Conservation (phyloP, 225 moss, liverwort and hornwort genomes). For the Sphagnum tenellum region DNA sequence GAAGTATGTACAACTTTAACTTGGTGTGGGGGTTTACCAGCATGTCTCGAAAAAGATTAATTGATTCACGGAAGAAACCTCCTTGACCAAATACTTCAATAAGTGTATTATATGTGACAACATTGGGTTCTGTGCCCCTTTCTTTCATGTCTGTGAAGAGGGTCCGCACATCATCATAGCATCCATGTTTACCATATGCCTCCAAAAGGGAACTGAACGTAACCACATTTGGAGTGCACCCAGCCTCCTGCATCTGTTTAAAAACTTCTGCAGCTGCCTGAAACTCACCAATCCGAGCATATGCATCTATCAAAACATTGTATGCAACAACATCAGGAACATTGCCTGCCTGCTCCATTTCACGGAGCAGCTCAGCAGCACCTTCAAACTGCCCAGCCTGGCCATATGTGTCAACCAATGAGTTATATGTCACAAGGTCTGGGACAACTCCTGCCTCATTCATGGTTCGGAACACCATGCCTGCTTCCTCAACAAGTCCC, state of each 20-base stretch:
- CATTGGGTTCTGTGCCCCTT: conserved; percentile 87
- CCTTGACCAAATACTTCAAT: conserved; percentile 93
- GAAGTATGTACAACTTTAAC: no score
- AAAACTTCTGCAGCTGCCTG: conserved; percentile 70
- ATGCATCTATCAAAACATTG: conserved; percentile 87
- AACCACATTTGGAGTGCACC: conserved; percentile 81
- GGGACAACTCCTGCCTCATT: conserved; percentile 98
- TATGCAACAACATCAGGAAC: conserved; percentile 94
- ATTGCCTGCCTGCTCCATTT: conserved; percentile 95
- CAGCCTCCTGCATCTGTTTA: conserved; percentile 88
- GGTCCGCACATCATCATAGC: conserved; percentile 78
- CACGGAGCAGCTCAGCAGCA: conserved; percentile 66
- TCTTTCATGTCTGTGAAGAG: conserved; percentile 83
- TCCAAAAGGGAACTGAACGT: conserved; percentile 89
- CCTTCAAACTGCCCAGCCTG: conserved; percentile 71
- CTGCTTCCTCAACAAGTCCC: conserved; percentile 89
- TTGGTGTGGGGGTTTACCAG: conserved; percentile 16
- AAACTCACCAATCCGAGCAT: conserved; percentile 41
- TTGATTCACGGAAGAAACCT: conserved; percentile 92
- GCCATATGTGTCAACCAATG: conserved; percentile 85
- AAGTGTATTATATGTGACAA: conserved; percentile 82
- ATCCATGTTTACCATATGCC: conserved; percentile 86
- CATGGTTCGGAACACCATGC: conserved; percentile 98
- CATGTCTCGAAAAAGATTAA: conserved; percentile 85
- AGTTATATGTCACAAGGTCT: conserved; percentile 80